Conservation (phyloP, 176 grass and related monocot genomes). For the Oryza officinalis region DNA sequence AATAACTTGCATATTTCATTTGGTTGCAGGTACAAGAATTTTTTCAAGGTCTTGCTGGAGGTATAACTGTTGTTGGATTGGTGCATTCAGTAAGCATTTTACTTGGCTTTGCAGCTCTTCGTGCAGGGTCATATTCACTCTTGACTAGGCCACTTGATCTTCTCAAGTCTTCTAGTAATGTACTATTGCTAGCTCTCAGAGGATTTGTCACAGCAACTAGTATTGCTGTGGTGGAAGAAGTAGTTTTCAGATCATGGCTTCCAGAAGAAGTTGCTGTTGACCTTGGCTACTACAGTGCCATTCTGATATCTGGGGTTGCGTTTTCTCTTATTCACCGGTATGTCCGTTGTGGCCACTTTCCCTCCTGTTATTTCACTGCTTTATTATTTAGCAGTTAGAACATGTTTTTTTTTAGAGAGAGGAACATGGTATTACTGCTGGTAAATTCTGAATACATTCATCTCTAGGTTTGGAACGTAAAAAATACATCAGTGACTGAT, state of each 20-base stretch:
- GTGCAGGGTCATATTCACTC: slow-evolving; percentile 34
- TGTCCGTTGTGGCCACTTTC: slow-evolving; percentile 21
- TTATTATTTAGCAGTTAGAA: slow-evolving; percentile 20
- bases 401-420: neutral
- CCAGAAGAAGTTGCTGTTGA: slow-evolving; percentile 83
- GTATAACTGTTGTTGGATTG: slow-evolving; percentile 64
- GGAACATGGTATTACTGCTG: slow-evolving; percentile 3
- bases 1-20: slow-evolving; percentile 29
- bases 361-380: slow-evolving; percentile 21
- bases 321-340: slow-evolving; percentile 95
- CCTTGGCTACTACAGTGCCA: slow-evolving; percentile 68
- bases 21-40: slow-evolving; percentile 68
- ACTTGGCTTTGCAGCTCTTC: slow-evolving; percentile 72
- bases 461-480: slow-evolving; percentile 20
- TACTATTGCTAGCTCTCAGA: slow-evolving; percentile 50
- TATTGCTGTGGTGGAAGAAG: slow-evolving; percentile 82
- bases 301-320: slow-evolving; percentile 73
- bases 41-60: slow-evolving; percentile 77
- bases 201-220: slow-evolving; percentile 71
- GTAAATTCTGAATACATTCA: slow-evolving; percentile 8
- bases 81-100: slow-evolving; percentile 76
- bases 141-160: slow-evolving; percentile 50
- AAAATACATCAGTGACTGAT: neutral
- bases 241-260: slow-evolving; percentile 96
- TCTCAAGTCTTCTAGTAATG: slow-evolving; percentile 63